Evolutionary conservation across 139 green algal genomes (phyloP).

Genomic region (Microglena sp.): DNA sequence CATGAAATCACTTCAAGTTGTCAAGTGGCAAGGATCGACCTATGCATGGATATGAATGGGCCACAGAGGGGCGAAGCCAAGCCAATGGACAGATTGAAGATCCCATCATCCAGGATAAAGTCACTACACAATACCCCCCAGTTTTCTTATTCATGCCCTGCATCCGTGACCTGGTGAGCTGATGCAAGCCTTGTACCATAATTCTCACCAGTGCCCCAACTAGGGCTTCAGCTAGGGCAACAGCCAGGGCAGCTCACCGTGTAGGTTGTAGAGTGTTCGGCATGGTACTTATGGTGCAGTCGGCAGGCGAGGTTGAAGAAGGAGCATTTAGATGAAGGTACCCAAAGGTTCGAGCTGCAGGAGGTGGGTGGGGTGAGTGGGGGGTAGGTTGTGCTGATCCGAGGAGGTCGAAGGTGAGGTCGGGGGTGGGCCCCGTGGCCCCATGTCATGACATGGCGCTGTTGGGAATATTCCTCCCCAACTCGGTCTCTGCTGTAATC

Average conservation of each 20-base stretch:
- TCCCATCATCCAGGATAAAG: not conserved
- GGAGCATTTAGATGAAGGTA: conserved; percentile 73
- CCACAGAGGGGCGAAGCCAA: too few relatives aligned
- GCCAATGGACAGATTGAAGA: not conserved
- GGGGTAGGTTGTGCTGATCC: not conserved
- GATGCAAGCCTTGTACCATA: not conserved
- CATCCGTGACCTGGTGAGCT: not conserved
- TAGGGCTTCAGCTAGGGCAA: too few relatives aligned
- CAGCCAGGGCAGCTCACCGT: conserved; percentile 38
- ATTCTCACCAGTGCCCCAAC: not conserved
- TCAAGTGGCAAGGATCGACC: too few relatives aligned
- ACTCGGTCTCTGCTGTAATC: too few relatives aligned
- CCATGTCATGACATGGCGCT: too few relatives aligned
- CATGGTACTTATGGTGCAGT: conserved; percentile 81
- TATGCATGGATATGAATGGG: too few relatives aligned
- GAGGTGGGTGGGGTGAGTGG: conserved; percentile 37
- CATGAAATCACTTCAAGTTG: too few relatives aligned
- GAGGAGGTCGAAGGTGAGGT: not conserved
- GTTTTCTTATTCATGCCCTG: not conserved
- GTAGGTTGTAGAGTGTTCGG: conserved; percentile 62
- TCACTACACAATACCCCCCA: not conserved
- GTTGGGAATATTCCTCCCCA: too few relatives aligned
- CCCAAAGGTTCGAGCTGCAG: conserved; percentile 89
- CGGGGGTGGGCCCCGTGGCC: too few relatives aligned
- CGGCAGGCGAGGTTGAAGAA: conserved; percentile 85